A percentile compares a stretch with the other conserved stretches of the same genome.
phyloP scores from a whole-genome alignment of 2,329 filamentous ascomycete species.

The Penicillium sp. region DNA sequence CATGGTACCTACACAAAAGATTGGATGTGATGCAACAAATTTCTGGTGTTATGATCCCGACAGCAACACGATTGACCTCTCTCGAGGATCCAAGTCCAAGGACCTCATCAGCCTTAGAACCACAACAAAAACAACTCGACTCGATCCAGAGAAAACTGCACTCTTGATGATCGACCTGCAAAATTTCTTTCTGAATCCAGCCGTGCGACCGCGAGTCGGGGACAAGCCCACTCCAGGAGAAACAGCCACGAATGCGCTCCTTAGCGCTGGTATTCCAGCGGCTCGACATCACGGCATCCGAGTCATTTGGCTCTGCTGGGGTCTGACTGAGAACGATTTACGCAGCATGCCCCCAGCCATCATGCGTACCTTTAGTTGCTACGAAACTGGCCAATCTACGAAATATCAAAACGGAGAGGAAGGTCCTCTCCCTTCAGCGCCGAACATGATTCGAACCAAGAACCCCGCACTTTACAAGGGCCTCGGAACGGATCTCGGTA shows the following conservation, averaged over 20 bases:
- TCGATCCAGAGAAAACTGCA: constrained; percentile 52
- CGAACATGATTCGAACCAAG: constrained; percentile 39
- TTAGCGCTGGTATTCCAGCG: constrained; percentile 53
- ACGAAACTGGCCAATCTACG: background rate
- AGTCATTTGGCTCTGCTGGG: constrained; percentile 65
- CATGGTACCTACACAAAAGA: background rate
- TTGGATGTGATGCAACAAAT: background rate
- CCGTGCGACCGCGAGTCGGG: constrained; percentile 41
- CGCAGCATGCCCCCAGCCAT: constrained; percentile 57
- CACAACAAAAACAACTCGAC: constrained; percentile 40
- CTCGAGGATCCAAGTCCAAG: background rate
- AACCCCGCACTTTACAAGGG: constrained; percentile 43
- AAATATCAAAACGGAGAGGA: background rate
- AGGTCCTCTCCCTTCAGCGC: constrained; percentile 1
- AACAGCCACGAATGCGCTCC: constrained; percentile 49
- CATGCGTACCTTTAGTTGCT: constrained; percentile 53
- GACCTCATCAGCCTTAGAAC: constrained; percentile 23
- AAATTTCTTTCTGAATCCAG: constrained; percentile 58
- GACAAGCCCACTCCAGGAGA: constrained; percentile 49
- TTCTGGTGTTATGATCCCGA: background rate
- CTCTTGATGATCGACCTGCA: constrained; percentile 62
- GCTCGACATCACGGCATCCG: constrained; percentile 59
- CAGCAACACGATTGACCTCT: constrained; percentile 6
- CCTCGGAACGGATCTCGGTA: constrained; percentile 57
- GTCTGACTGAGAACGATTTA: constrained; percentile 60